Evolutionary conservation across 371 early-diverging fungal species (phyloP), one percentile per base, ranked within the genome.

Genomic region (Mucor velutinosus): DNA sequence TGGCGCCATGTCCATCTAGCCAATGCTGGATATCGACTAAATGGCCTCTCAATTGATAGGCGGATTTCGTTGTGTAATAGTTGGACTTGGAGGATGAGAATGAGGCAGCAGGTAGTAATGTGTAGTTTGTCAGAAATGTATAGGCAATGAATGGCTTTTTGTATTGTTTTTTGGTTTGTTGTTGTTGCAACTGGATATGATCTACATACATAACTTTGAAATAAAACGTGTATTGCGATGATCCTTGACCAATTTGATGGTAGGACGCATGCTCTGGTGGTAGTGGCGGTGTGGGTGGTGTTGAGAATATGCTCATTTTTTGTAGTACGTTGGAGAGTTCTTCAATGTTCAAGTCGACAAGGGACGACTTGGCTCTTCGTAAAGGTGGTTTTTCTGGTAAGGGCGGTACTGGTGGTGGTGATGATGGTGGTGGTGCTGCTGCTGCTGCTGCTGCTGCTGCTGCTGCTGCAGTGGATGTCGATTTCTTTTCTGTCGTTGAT

Each of bases 201-300:
- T 81, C 79, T 15, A 73, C 78, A 60, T 79, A 73, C 15, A 76
- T 65, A 33, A 82, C 69, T 27, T 64, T 69, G 62, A 82, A 78
- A 61, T 79, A 79, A 45, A 79, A 79, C 0, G 82, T 82, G 45
- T 71, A 79, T 4, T 68, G 60, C 8, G 71, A 68, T 4, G 69
- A 65, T 27, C 82, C 82, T 67, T 73, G 71, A n/a, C 78, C 82
- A 19, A 82, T 82, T 59, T 79, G 82, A 59, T 76, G 79, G 57
- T 82, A 82, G 8, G 73, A 66, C 30, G 64, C 53, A 57, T 47
- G 51, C 63, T 45, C 29, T 27, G 58, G 41, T 14, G 65, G 53
- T n/a, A 68, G 30, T 17, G 69, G 53, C 41, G 65, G 53, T 39
- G 56, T 7, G 7, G 41, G 11, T 39, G 69, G 51, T 30, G 25